A percentile compares a stretch with the other conserved stretches of the same genome.
These are phyloP conservation scores for Colletotrichum sp. DNA, from an alignment of 2,329 filamentous ascomycete genomes.

Conservation along the genomic window DNA sequence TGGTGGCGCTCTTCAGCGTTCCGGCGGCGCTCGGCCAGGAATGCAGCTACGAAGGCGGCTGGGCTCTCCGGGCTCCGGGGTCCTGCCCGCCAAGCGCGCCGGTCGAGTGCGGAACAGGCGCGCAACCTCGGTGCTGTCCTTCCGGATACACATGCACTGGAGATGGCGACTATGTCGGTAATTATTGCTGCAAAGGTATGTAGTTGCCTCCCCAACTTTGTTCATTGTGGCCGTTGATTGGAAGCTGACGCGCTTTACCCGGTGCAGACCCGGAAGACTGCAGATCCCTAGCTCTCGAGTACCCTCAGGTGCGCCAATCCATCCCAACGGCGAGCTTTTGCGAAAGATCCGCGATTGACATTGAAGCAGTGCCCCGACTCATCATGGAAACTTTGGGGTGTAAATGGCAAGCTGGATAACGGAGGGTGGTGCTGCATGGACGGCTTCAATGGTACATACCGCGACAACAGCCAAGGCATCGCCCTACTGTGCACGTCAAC, in stretches of 20 bases:
- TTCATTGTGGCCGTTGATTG: neutral
- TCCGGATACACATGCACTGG: neutral
- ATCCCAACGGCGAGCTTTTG: no score
- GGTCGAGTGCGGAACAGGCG: neutral
- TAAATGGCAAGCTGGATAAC: neutral
- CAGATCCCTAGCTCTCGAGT: neutral
- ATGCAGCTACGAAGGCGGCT: constrained; percentile 1
- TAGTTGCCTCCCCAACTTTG: neutral
- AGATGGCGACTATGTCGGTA: constrained; percentile 1
- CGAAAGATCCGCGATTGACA: no score
- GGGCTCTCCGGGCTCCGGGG: neutral
- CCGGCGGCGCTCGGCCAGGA: neutral
- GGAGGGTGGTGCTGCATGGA: constrained; percentile 1
- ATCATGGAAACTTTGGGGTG: neutral
- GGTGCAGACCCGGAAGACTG: neutral
- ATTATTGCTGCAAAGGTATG: neutral
- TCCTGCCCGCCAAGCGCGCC: constrained; percentile 1
- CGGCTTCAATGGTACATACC: neutral
- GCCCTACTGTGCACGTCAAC: neutral
- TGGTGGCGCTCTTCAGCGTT: neutral
- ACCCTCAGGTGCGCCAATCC: no score
- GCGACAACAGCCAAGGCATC: neutral
- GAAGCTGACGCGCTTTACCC: neutral
- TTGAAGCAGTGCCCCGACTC: neutral
- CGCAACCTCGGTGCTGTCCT: constrained; percentile 8